Evolutionary conservation across 768 basidiomycete genomes (phyloP).

Genomic region (Leucocoprinus birnbaumii): DNA sequence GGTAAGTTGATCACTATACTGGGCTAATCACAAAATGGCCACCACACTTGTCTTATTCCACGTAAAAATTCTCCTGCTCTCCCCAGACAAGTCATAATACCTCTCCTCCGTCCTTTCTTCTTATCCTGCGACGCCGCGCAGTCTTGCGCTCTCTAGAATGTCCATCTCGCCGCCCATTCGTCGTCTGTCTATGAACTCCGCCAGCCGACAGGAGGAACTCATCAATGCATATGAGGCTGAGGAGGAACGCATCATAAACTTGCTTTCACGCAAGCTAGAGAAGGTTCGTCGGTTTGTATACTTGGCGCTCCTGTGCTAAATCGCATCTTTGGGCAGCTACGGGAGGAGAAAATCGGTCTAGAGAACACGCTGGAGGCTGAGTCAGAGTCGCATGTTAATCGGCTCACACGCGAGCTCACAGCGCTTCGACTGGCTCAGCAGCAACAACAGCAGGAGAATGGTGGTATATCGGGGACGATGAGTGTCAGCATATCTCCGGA

Average conservation of each 20-base stretch:
- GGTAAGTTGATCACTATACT: conserved; percentile 7
- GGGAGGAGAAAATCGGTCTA: conserved; percentile 81
- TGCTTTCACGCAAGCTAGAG: conserved; percentile 80
- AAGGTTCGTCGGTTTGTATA: conserved; percentile 45
- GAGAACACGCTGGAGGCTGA: conserved; percentile 85
- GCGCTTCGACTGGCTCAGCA: conserved; percentile 60
- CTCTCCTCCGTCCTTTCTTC: background rate
- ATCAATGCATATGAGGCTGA: conserved; percentile 91
- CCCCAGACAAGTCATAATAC: no score
- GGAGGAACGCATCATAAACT: conserved; percentile 85
- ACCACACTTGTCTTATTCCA: conserved; percentile 15
- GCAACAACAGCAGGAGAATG: conserved; percentile 30
- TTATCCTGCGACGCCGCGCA: background rate
- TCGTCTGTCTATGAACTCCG: conserved; percentile 50
- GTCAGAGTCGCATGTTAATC: conserved; percentile 81
- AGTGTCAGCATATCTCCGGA: conserved; percentile 31
- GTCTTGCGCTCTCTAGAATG: conserved; percentile 20
- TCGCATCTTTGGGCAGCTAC: conserved; percentile 42
- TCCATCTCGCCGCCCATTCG: conserved; percentile 57
- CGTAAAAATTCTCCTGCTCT: conserved; percentile 18
- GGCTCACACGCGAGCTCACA: conserved; percentile 67
- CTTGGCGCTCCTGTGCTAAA: background rate
- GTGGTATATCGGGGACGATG: conserved; percentile 10
- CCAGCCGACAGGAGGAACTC: conserved; percentile 62
- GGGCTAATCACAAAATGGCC: conserved; percentile 7